Percentiles rank a stretch among this genome's conserved stretches.
Evolutionary conservation across 1,284 basidiomycete genomes (phyloP).

Genomic region (Puccinia polysora): DNA sequence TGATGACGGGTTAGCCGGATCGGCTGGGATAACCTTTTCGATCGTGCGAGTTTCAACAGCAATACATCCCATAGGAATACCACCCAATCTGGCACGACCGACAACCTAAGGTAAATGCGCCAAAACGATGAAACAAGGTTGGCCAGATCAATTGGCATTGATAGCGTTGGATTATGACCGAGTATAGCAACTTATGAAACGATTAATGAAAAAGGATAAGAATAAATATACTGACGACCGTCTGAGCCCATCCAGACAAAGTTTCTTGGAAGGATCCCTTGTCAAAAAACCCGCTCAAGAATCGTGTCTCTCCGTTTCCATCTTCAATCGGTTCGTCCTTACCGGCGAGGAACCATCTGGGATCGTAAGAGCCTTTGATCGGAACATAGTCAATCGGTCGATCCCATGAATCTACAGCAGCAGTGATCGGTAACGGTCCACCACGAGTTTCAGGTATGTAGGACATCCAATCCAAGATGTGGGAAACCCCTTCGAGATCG

Average conservation of each 20-base stretch:
- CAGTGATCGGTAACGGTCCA: slow-evolving; percentile 67
- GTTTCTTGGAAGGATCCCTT: slow-evolving; percentile 94
- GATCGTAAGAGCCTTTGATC: slow-evolving; percentile 92
- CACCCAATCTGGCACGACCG: slow-evolving; percentile 90
- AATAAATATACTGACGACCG: too few relatives aligned
- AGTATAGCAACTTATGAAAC: too few relatives aligned
- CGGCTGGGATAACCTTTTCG: slow-evolving; percentile 92
- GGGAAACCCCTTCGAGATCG: slow-evolving; percentile 86
- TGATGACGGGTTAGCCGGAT: slow-evolving; percentile 96
- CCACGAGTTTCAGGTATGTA: slow-evolving; percentile 81
- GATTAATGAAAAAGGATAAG: too few relatives aligned
- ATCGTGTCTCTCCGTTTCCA: slow-evolving; percentile 59
- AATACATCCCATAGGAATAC: slow-evolving; percentile 97
- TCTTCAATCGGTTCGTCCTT: slow-evolving; percentile 72
- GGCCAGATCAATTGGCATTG: too few relatives aligned
- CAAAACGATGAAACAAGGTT: too few relatives aligned
- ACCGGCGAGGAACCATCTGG: slow-evolving; percentile 94
- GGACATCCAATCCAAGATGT: slow-evolving; percentile 90
- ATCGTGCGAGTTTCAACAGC: slow-evolving; percentile 97
- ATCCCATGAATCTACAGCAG: slow-evolving; percentile 78
- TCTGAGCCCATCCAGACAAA: slow-evolving; percentile 92
- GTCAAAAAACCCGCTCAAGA: slow-evolving; percentile 90
- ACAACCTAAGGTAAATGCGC: slow-evolving; percentile 57
- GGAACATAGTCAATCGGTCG: slow-evolving; percentile 84
- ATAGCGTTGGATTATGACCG: too few relatives aligned